Base-by-base conservation (phyloP, 202 grass and related monocot genomes). In the Thinopyrum obtusiflorum region DNA sequence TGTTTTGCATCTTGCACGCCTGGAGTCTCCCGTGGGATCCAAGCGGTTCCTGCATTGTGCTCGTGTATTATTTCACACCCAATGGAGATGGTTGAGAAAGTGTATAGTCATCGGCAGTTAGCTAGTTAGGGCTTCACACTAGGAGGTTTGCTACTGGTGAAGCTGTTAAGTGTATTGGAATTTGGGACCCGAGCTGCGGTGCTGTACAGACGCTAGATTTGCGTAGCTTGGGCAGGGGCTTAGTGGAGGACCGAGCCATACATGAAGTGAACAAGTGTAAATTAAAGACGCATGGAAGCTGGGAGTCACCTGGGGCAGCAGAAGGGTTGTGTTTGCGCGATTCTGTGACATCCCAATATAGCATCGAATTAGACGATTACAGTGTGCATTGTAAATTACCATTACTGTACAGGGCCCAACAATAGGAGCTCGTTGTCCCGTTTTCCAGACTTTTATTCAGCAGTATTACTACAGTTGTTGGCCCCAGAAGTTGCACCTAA, bases 31-130 rank as follows among this genome's bases (percentile, higher is more conserved):
- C n/a, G 36, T 80, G 82, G 40, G 17, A 83, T 27, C 42, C 65
- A 65, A 71, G 73, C n/a, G 15, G 14, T 44, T 26, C 18, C 62
- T 86, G 67, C 78, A 62, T 55, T 82, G 36, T 76, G 74, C 67
- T 29, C 80, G 61, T 51, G 53, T 82, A 15, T 40, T 53, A 51
- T 23, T 23, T 61, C 5, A 24, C 3, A 14, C 31, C 33, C 74
- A 8, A 7, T 78, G 51, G 76, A 76, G 25, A 28, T 26, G 83
- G 86, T 85, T 85, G 77, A 83, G 79, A 85, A 88, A 91, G 78
- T 88, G 89, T 91, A 88, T 78, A 92, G 68, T 83, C 78, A 76
- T 90, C 79, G 88, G 85, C 88, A 82, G 74, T 78, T 60, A 80
- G 84, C 73, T 88, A 90, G 88, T 72, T 85, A 37, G 85, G 53